Evolutionary conservation across 1,139 yeast genomes (phyloP).

Genomic region (Citeromyces siamensis): DNA sequence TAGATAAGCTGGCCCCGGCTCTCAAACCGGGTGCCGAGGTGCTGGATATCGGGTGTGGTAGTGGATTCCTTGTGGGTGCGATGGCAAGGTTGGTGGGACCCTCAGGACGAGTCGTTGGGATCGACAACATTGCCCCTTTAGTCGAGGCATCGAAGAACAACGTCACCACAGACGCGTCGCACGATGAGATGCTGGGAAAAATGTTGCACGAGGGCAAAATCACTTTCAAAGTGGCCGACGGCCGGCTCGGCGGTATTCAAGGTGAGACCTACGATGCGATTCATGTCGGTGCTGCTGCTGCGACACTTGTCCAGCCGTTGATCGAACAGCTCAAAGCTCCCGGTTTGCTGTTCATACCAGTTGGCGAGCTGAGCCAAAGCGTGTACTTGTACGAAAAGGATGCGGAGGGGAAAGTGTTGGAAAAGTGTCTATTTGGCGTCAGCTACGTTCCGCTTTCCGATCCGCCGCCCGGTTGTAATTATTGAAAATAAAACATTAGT

Average conservation of each 20-base stretch:
- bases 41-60: not conserved
- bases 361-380: not conserved
- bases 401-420: not conserved
- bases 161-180: not conserved
- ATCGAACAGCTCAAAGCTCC: not conserved
- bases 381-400: constrained; percentile 1
- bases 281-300: not conserved
- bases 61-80: constrained; percentile 1
- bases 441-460: not conserved
- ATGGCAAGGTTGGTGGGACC: not conserved
- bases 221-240: not conserved
- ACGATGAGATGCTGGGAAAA: not conserved
- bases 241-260: not conserved
- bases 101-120: not conserved
- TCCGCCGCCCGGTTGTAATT: not conserved
- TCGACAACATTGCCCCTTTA: not conserved
- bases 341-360: not conserved
- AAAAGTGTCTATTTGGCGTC: not conserved
- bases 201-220: not conserved
- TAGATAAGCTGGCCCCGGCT: not conserved
- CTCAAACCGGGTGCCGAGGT: not conserved
- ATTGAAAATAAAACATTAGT: too few species aligned
- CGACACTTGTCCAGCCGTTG: not conserved
- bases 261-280: not conserved
- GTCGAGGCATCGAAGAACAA: not conserved